phyloP scores from a whole-genome alignment of 768 basidiomycete species.

The Phylloporus arenicola region DNA sequence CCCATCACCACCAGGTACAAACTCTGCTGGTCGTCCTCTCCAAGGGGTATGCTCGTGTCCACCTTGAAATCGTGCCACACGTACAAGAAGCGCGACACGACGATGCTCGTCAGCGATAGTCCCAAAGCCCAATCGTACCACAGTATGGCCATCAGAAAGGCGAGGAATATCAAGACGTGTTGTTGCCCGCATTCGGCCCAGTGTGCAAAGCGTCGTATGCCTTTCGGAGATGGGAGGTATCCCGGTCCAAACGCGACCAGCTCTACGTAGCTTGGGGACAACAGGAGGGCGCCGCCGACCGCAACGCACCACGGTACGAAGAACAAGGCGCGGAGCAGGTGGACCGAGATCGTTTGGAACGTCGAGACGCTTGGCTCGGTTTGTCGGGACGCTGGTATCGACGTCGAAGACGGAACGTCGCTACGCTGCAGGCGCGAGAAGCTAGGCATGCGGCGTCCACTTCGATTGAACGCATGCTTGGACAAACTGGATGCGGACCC shows the following conservation, averaged over 20 bases:
- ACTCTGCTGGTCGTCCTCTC: slow-evolving; percentile 32
- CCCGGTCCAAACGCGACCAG: slow-evolving; percentile 26
- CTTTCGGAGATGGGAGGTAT: slow-evolving; percentile 25
- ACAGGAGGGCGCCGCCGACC: slow-evolving; percentile 30
- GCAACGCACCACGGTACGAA: slow-evolving; percentile 35
- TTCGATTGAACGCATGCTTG: slow-evolving; percentile 3
- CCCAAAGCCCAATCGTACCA: slow-evolving; percentile 20
- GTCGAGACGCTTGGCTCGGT: background rate
- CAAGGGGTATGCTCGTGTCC: slow-evolving; percentile 24
- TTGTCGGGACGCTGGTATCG: background rate
- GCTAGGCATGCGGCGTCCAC: slow-evolving; percentile 10
- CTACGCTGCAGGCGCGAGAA: slow-evolving; percentile 1
- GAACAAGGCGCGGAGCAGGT: slow-evolving; percentile 14
- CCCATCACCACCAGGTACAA: slow-evolving; percentile 29
- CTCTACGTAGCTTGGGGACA: slow-evolving; percentile 26
- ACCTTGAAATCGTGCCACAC: slow-evolving; percentile 26
- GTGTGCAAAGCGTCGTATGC: slow-evolving; percentile 35
- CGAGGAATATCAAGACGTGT: slow-evolving; percentile 33
- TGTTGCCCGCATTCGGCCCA: slow-evolving; percentile 33
- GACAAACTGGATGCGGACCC: slow-evolving; percentile 13
- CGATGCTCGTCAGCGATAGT: slow-evolving; percentile 14
- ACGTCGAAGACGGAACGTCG: background rate
- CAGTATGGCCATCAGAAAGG: slow-evolving; percentile 9
- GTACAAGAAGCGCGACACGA: slow-evolving; percentile 19
- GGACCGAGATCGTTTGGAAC: background rate